A percentile compares a stretch with the other conserved stretches of the same genome.
Conservation (phyloP, 192 early-diverging fungal species). For the Cladochytrium replicatum region DNA sequence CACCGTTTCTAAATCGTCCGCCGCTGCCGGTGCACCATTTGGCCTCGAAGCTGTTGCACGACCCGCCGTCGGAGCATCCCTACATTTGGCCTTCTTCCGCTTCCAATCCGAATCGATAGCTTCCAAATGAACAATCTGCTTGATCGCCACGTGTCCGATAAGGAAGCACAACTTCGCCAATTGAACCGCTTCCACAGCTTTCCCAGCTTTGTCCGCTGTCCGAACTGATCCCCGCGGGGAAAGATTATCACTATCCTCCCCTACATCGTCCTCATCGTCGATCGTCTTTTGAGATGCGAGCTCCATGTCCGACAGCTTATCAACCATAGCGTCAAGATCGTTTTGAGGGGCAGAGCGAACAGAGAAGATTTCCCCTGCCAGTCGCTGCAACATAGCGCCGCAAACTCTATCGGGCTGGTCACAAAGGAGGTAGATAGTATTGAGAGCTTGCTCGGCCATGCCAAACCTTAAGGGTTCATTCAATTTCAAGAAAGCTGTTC, state of each 20-base stretch:
- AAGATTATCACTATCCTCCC: conserved; percentile 11
- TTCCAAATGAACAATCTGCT: conserved; percentile 94
- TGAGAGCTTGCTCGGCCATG: conserved; percentile 87
- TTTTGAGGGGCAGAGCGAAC: neutral
- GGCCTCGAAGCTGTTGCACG: neutral
- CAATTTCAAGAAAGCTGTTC: conserved; percentile 20
- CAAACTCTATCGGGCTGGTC: conserved; percentile 85
- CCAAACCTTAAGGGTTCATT: conserved; percentile 59
- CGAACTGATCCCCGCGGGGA: neutral
- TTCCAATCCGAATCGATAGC: conserved; percentile 90
- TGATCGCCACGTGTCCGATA: conserved; percentile 91
- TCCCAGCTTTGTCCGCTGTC: conserved; percentile 11
- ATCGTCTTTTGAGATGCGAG: neutral
- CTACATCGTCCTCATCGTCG: conserved; percentile 19
- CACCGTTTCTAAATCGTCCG: conserved; percentile 87
- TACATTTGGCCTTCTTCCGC: conserved; percentile 52
- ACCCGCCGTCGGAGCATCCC: conserved; percentile 2
- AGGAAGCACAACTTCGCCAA: conserved; percentile 83
- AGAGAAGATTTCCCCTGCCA: conserved; percentile 57
- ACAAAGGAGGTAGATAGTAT: conserved; percentile 79
- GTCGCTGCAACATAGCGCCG: conserved; percentile 60
- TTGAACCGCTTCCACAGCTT: conserved; percentile 60
- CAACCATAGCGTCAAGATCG: conserved; percentile 2
- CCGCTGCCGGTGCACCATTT: conserved; percentile 6
- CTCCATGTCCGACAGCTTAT: neutral